Conservation (phyloP, 192 early-diverging fungal species). For the Gaertneriomyces semiglobifer region DNA sequence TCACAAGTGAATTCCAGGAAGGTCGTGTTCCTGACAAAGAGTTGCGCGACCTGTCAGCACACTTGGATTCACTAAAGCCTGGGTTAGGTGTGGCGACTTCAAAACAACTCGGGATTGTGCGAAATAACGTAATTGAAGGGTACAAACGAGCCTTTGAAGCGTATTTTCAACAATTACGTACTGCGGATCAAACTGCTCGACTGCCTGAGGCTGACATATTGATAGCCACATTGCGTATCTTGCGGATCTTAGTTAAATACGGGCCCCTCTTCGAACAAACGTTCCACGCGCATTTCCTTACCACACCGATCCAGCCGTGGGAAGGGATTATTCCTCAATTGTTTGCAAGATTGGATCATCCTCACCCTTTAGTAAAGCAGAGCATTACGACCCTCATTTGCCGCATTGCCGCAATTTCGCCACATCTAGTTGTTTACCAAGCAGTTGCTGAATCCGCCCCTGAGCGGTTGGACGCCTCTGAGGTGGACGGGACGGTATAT, state of each 20-base stretch:
- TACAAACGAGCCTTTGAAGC: neutral
- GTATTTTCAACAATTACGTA: neutral
- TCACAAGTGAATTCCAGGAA: no score
- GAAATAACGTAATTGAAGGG: no score
- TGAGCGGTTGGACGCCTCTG: conserved; percentile 24
- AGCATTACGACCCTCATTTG: conserved; percentile 53
- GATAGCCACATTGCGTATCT: conserved; percentile 57
- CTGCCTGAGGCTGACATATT: conserved; percentile 5
- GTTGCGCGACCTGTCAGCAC: no score
- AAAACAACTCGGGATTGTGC: no score
- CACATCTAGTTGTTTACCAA: conserved; percentile 67
- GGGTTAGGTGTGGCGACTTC: no score
- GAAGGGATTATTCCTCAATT: conserved; percentile 69
- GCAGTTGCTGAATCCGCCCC: conserved; percentile 53
- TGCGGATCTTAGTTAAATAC: conserved; percentile 63
- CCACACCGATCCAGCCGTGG: conserved; percentile 49
- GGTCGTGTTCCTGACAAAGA: no score
- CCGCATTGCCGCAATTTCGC: conserved; percentile 56
- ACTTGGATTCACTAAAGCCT: no score
- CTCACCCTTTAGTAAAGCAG: conserved; percentile 51
- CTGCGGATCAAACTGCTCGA: neutral
- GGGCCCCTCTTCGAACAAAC: conserved; percentile 46
- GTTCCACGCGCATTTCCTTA: conserved; percentile 32
- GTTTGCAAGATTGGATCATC: conserved; percentile 68
- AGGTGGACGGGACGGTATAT: neutral